Evolutionary conservation across 2,329 filamentous ascomycete genomes (phyloP).

Genomic region (Lasiodiplodia gonubiensis): DNA sequence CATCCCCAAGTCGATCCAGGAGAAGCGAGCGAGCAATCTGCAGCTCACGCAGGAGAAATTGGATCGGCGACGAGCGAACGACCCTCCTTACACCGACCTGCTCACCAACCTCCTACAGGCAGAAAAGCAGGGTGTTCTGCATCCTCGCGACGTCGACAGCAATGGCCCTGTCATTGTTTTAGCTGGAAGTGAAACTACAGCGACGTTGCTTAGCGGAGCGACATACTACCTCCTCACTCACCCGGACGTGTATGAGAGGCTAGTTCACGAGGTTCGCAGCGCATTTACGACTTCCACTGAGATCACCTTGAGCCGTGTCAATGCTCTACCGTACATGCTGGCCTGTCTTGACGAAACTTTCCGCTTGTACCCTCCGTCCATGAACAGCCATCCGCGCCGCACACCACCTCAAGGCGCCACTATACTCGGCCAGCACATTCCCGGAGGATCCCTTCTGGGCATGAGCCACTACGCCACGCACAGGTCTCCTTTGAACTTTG

Average conservation of each 20-base stretch:
- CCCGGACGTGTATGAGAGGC: not conserved
- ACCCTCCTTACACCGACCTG: no score
- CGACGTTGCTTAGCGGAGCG: constrained; percentile 33
- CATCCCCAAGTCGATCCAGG: no score
- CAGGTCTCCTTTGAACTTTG: constrained; percentile 37
- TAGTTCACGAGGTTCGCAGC: constrained; percentile 12
- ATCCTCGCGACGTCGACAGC: no score
- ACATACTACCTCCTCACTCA: constrained; percentile 43
- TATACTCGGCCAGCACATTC: constrained; percentile 46
- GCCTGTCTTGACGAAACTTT: constrained; percentile 48
- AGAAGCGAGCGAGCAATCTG: no score
- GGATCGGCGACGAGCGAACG: no score
- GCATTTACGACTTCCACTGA: not conserved
- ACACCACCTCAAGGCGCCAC: constrained; percentile 45
- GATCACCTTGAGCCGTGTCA: not conserved
- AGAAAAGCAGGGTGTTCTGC: no score
- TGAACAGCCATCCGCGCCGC: constrained; percentile 40
- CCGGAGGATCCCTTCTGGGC: constrained; percentile 38
- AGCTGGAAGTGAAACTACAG: no score
- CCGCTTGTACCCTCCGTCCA: constrained; percentile 50
- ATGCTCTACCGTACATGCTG: not conserved
- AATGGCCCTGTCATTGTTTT: no score
- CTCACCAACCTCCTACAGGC: no score
- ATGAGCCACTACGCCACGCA: constrained; percentile 35
- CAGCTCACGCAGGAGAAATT: no score